phyloP scores from a whole-genome alignment of 1,284 basidiomycete genomes.

The Lentinus polychrous region DNA sequence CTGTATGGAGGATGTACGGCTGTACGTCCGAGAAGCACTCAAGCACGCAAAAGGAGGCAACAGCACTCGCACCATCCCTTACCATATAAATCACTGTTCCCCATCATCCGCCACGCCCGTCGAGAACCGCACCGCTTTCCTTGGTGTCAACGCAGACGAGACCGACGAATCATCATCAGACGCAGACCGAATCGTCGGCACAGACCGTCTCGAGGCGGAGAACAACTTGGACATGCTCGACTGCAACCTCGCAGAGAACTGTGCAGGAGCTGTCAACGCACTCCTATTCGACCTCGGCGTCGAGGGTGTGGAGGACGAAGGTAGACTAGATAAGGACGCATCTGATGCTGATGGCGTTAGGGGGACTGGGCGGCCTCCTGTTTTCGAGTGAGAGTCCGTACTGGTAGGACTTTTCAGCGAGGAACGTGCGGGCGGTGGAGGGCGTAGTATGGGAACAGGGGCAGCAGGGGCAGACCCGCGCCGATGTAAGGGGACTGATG shows the following conservation, averaged over 20 bases:
- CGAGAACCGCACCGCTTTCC: slow-evolving; percentile 53
- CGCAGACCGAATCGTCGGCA: slow-evolving; percentile 11
- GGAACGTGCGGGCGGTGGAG: slow-evolving; percentile 52
- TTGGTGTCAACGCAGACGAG: slow-evolving; percentile 19
- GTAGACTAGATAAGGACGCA: slow-evolving; percentile 33
- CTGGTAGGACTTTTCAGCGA: slow-evolving; percentile 48
- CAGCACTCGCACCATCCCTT: too few relatives aligned
- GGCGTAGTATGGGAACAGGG: slow-evolving; percentile 23
- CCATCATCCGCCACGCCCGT: slow-evolving; percentile 8
- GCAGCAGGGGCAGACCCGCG: slow-evolving; percentile 22
- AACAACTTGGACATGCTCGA: slow-evolving; percentile 46
- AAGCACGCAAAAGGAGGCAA: too few relatives aligned
- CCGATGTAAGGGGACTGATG: slow-evolving; percentile 19
- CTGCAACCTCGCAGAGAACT: slow-evolving; percentile 23
- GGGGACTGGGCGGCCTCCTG: slow-evolving; percentile 20
- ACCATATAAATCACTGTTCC: not conserved
- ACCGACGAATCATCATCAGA: slow-evolving; percentile 19
- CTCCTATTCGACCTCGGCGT: slow-evolving; percentile 29
- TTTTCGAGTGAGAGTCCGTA: slow-evolving; percentile 22
- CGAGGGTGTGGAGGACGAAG: slow-evolving; percentile 33
- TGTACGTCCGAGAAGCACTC: too few relatives aligned
- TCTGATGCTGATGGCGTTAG: slow-evolving; percentile 40
- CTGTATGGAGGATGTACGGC: too few relatives aligned
- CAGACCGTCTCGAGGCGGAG: slow-evolving; percentile 17
- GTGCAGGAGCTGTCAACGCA: slow-evolving; percentile 28